A percentile compares a stretch with the other conserved stretches of the same genome.
Conservation (phyloP, 192 early-diverging fungal genomes). For the Phycomyces blakesleeanus region DNA sequence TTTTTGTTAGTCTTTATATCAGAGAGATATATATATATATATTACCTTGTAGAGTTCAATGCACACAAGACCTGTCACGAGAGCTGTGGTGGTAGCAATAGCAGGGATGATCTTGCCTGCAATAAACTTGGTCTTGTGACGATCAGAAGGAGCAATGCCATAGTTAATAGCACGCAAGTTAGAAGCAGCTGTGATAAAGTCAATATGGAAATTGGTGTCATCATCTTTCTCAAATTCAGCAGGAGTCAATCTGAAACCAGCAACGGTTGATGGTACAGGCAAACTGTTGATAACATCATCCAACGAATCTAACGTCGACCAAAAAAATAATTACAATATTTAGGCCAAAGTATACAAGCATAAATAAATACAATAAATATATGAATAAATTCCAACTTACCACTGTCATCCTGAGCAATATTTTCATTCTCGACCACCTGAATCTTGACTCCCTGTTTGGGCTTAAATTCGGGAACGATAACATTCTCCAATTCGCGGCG, state of each 20-base stretch:
- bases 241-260: slow-evolving; percentile 81
- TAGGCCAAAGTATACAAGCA: too few relatives aligned
- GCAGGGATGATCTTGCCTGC: slow-evolving; percentile 90
- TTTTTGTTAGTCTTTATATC: too few relatives aligned
- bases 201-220: slow-evolving; percentile 99
- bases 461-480: slow-evolving; percentile 77
- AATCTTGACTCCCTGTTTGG: slow-evolving; percentile 93
- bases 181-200: slow-evolving; percentile 96
- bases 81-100: slow-evolving; percentile 92
- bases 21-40: too few relatives aligned
- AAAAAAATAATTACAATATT: too few relatives aligned
- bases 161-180: slow-evolving; percentile 90
- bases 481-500: slow-evolving; percentile 53
- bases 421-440: slow-evolving; percentile 89
- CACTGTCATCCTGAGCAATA: slow-evolving; percentile 30
- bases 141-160: slow-evolving; percentile 67
- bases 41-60: slow-evolving; percentile 91
- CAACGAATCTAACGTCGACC: slow-evolving; percentile 41
- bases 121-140: slow-evolving; percentile 84
- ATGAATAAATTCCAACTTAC: neutral
- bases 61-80: slow-evolving; percentile 96
- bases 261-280: slow-evolving; percentile 75
- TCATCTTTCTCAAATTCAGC: slow-evolving; percentile 99
- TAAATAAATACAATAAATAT: neutral
- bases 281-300: slow-evolving; percentile 64